Evolutionary conservation across 352 stramenopile species (phyloP).

Genomic region (Phytopythium cucurbitacearum): DNA sequence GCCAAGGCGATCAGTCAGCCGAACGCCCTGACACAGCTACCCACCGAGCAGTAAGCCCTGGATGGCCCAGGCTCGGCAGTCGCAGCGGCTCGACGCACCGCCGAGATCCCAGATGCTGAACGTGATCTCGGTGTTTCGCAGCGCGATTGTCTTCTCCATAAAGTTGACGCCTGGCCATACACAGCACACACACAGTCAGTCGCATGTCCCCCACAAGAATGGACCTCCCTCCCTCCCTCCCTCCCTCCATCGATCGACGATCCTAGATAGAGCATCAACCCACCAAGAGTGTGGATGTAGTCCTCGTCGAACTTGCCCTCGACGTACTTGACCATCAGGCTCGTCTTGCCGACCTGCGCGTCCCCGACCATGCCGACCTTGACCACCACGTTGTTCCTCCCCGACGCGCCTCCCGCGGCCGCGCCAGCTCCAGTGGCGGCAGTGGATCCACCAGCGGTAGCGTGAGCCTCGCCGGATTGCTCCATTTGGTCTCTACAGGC

Average conservation of each 20-base stretch:
- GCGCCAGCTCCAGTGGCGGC: conserved; percentile 13
- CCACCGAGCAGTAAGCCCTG: background rate
- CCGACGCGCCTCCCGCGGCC: conserved; percentile 21
- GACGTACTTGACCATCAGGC: conserved; percentile 96
- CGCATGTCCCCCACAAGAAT: background rate
- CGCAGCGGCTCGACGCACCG: conserved; percentile 20
- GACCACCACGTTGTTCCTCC: conserved; percentile 87
- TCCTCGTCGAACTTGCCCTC: conserved; percentile 95
- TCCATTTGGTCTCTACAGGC: too few species aligned
- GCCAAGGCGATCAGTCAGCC: background rate
- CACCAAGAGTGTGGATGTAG: conserved; percentile 94
- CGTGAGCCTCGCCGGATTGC: background rate
- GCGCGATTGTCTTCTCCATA: conserved; percentile 94
- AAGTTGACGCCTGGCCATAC: conserved; percentile 89
- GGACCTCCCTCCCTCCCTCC: too few species aligned
- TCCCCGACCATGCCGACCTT: conserved; percentile 95
- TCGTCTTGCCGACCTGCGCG: conserved; percentile 93
- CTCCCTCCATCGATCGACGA: background rate
- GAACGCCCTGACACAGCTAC: too few species aligned
- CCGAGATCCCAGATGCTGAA: conserved; percentile 95
- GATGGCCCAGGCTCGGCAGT: background rate
- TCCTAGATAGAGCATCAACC: background rate
- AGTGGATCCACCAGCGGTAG: conserved; percentile 5
- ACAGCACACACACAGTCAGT: background rate
- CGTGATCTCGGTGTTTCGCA: conserved; percentile 93